Conservation (phyloP, 225 moss, liverwort and hornwort genomes). For the Pleurozium schreberi region DNA sequence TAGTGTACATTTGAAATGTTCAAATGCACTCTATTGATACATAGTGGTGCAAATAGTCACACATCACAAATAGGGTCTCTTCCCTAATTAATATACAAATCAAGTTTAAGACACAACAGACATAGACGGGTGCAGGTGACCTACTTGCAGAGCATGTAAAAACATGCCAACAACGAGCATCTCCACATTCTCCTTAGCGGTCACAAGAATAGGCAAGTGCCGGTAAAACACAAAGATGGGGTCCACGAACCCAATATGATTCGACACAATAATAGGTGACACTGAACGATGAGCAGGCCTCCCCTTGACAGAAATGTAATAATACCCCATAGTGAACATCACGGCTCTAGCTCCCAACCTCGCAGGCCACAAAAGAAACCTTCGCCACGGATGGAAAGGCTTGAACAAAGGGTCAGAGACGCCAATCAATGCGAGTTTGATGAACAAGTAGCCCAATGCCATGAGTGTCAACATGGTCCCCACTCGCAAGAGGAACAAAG, state of each 20-base stretch:
- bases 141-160: constrained; percentile 46
- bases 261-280: constrained; percentile 45
- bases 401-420: constrained; percentile 37
- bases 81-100: not conserved
- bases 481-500: constrained; percentile 35
- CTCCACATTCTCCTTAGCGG: constrained; percentile 53
- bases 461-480: constrained; percentile 22
- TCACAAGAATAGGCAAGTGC: constrained; percentile 49
- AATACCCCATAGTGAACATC: constrained; percentile 36
- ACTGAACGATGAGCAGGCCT: constrained; percentile 36
- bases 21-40: not conserved
- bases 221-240: constrained; percentile 45
- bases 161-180: constrained; percentile 45
- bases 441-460: constrained; percentile 25
- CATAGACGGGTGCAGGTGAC: not conserved
- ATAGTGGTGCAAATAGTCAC: not conserved
- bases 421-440: constrained; percentile 29
- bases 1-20: not conserved
- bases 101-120: not conserved
- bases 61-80: not conserved
- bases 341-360: constrained; percentile 30
- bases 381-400: constrained; percentile 33
- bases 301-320: constrained; percentile 27
- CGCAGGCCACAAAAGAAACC: constrained; percentile 29
- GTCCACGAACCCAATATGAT: constrained; percentile 47